A percentile compares a stretch with the other conserved stretches of the same genome.
Evolutionary conservation across 1,284 basidiomycete species (phyloP).

Genomic region (Cutaneotrichosporon mucoides): DNA sequence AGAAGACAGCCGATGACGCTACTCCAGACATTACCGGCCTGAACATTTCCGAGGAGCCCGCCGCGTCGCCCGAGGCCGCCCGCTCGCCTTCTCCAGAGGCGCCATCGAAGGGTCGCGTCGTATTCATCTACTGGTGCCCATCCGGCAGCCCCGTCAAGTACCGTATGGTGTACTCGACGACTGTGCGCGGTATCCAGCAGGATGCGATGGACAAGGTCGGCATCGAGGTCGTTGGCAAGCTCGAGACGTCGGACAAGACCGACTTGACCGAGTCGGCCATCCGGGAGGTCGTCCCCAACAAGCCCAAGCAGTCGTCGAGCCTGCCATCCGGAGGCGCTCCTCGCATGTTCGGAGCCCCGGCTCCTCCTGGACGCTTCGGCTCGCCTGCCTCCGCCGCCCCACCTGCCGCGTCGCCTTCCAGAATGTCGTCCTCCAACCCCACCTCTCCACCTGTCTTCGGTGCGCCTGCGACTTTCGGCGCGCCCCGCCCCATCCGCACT

Average conservation of each 20-base stretch:
- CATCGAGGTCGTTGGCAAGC: conserved; percentile 49
- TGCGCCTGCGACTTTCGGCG: conserved; percentile 16
- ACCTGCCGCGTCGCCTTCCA: conserved; percentile 21
- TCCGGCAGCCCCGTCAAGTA: conserved; percentile 69
- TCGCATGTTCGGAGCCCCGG: conserved; percentile 16
- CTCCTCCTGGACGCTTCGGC: conserved; percentile 23
- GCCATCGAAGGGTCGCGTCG: conserved; percentile 47
- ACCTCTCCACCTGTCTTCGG: conserved; percentile 20
- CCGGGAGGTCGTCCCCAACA: conserved; percentile 51
- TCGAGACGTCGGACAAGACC: conserved; percentile 74
- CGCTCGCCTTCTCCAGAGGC: conserved; percentile 10
- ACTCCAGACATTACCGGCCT: conserved; percentile 10
- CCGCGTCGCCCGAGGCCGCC: not conserved
- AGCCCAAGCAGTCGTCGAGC: conserved; percentile 4
- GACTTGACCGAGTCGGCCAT: conserved; percentile 64
- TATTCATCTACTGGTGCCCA: conserved; percentile 86
- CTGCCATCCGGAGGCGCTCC: conserved; percentile 7
- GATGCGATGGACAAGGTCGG: conserved; percentile 55
- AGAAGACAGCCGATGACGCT: not conserved
- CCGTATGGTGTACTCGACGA: conserved; percentile 81
- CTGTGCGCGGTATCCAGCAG: conserved; percentile 58
- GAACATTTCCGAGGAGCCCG: conserved; percentile 9
- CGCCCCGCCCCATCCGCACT: conserved; percentile 1
- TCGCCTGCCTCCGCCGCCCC: conserved; percentile 7
- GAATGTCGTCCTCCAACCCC: conserved; percentile 26